phyloP scores from a whole-genome alignment of 345 rosid genomes.

The Hirschfeldia incana region DNA sequence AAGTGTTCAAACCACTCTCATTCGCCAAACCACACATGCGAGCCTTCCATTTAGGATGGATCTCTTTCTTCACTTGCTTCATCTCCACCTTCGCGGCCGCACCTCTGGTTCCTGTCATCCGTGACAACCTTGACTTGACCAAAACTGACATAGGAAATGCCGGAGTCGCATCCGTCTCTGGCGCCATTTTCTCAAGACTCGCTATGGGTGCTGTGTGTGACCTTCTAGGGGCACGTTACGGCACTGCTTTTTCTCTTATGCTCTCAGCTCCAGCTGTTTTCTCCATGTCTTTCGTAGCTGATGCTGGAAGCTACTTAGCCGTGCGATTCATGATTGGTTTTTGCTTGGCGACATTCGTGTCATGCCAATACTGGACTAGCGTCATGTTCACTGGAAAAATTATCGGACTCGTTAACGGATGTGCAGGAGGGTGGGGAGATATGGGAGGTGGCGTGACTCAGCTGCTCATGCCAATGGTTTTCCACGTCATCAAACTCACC shows the following conservation, averaged over 20 bases:
- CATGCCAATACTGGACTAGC: constrained; percentile 90
- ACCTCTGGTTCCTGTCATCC: constrained; percentile 77
- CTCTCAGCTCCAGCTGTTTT: constrained; percentile 77
- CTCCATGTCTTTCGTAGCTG: constrained; percentile 68
- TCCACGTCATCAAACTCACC: constrained; percentile 47
- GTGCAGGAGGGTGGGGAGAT: constrained; percentile 91
- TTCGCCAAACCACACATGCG: constrained; percentile 83
- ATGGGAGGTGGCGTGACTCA: constrained; percentile 95
- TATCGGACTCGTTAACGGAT: constrained; percentile 78
- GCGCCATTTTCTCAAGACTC: constrained; percentile 79
- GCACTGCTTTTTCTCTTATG: constrained; percentile 74
- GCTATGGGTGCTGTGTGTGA: constrained; percentile 85
- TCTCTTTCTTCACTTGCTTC: constrained; percentile 42
- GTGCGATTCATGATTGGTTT: constrained; percentile 93
- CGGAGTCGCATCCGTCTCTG: constrained; percentile 83
- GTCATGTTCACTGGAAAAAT: constrained; percentile 83
- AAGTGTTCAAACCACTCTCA: constrained; percentile 60
- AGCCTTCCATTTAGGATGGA: constrained; percentile 70
- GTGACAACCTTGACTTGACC: constrained; percentile 71
- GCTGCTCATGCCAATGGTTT: constrained; percentile 74
- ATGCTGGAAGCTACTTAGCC: constrained; percentile 61
- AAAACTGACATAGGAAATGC: constrained; percentile 76
- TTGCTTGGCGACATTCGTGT: constrained; percentile 86
- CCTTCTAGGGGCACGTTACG: constrained; percentile 71
- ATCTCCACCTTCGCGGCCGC: constrained; percentile 89